phyloP scores from a whole-genome alignment of 345 rosid genomes.

The Fremontodendron californicum region DNA sequence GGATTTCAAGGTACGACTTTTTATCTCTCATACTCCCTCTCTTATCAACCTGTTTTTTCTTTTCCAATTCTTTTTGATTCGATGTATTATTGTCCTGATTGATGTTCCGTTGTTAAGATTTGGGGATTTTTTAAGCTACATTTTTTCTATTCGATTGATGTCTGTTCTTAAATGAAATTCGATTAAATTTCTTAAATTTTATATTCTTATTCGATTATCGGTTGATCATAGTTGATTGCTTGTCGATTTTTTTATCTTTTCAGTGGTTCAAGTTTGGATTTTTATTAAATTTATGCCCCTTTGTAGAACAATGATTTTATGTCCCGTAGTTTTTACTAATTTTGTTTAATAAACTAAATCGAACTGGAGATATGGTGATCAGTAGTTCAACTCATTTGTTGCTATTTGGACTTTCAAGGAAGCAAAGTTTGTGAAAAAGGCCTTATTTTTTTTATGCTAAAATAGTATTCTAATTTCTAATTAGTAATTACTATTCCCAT shows the following conservation, averaged over 20 bases:
- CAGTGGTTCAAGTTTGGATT: background rate
- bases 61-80: background rate
- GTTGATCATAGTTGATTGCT: background rate
- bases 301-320: background rate
- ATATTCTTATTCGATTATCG: background rate
- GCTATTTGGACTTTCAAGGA: background rate
- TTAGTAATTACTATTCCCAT: background rate
- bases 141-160: background rate
- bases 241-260: background rate
- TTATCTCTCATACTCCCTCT: background rate
- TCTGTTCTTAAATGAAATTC: background rate
- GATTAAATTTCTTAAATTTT: background rate
- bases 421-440: background rate
- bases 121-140: background rate
- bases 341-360: background rate
- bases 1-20: background rate
- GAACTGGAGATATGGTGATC: background rate
- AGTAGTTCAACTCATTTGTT: background rate
- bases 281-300: background rate
- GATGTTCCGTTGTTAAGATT: background rate
- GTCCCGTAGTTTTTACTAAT: too few relatives aligned
- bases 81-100: background rate
- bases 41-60: background rate
- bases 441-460: background rate
- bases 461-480: background rate